phyloP scores from a whole-genome alignment of 192 early-diverging fungal species.

The Geranomyces michiganensis region DNA sequence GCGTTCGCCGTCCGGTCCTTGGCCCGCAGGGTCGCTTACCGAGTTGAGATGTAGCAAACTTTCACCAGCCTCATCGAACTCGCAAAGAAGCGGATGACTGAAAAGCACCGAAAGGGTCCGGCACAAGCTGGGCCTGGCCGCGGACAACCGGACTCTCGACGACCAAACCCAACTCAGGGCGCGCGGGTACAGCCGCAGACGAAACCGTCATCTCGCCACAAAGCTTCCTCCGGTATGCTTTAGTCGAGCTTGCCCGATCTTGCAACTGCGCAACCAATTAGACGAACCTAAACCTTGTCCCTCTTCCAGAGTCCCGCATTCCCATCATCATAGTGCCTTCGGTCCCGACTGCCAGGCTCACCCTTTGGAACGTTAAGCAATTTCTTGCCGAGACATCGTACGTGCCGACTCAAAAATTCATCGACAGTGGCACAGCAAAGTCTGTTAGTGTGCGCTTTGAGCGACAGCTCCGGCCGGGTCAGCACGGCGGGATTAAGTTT shows the following conservation, averaged over 20 bases:
- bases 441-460: conserved; percentile 66
- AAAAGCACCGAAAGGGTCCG: conserved; percentile 3
- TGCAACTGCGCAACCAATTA: not conserved
- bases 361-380: conserved; percentile 85
- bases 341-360: conserved; percentile 78
- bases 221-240: not conserved
- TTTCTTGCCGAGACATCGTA: conserved; percentile 76
- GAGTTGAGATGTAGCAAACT: conserved; percentile 2
- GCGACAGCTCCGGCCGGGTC: conserved; percentile 39
- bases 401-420: conserved; percentile 62
- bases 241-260: not conserved
- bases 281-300: not conserved
- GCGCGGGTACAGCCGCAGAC: not conserved
- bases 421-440: conserved; percentile 69
- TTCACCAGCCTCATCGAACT: conserved; percentile 26
- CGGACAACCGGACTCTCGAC: not conserved
- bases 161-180: not conserved
- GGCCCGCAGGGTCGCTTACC: not conserved
- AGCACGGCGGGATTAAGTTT: conserved; percentile 50
- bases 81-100: conserved; percentile 19
- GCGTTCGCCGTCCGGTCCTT: not conserved
- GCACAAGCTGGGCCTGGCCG: conserved; percentile 4
- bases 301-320: conserved; percentile 39
- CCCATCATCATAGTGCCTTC: conserved; percentile 96
- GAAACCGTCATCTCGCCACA: conserved; percentile 4